These are phyloP conservation scores for Sphagnum tenellum DNA, from an alignment of 225 moss, liverwort and hornwort genomes.

Conservation along the genomic window DNA sequence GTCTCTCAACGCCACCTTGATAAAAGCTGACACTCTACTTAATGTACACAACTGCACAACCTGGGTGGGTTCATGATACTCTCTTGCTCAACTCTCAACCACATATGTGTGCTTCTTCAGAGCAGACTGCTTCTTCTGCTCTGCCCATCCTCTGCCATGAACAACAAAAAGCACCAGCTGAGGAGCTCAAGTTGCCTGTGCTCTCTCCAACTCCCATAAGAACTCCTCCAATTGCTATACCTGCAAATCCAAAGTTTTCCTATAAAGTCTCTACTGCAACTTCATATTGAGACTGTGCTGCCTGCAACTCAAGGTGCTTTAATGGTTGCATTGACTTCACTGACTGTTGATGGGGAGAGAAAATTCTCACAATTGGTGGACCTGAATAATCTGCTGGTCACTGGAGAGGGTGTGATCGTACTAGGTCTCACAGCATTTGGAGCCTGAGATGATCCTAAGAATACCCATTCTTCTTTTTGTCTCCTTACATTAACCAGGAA, in stretches of 20 bases:
- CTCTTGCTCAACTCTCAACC: constrained; percentile 74
- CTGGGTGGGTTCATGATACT: constrained; percentile 62
- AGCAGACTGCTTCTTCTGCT: constrained; percentile 73
- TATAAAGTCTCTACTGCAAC: constrained; percentile 79
- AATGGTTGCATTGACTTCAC: too few species aligned
- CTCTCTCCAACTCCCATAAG: constrained; percentile 59
- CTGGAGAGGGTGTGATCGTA: too few species aligned
- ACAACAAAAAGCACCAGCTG: constrained; percentile 72
- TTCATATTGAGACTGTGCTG: constrained; percentile 43
- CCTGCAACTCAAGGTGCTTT: constrained; percentile 24
- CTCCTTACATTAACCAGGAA: too few species aligned
- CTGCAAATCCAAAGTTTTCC: constrained; percentile 75
- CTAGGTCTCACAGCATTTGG: too few species aligned
- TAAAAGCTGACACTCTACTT: constrained; percentile 19
- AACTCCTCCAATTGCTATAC: constrained; percentile 80
- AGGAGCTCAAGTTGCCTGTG: constrained; percentile 55
- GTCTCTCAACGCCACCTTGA: too few species aligned
- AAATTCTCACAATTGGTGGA: too few species aligned
- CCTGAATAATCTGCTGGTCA: too few species aligned
- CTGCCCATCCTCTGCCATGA: constrained; percentile 91
- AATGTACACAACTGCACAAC: constrained; percentile 85
- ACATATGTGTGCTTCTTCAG: constrained; percentile 80
- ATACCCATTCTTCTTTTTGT: too few species aligned
- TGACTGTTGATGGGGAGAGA: too few species aligned
- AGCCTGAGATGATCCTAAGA: too few species aligned